Base-by-base conservation (phyloP, 805 yeast species). In the Nakazawaea ambrosiae region DNA sequence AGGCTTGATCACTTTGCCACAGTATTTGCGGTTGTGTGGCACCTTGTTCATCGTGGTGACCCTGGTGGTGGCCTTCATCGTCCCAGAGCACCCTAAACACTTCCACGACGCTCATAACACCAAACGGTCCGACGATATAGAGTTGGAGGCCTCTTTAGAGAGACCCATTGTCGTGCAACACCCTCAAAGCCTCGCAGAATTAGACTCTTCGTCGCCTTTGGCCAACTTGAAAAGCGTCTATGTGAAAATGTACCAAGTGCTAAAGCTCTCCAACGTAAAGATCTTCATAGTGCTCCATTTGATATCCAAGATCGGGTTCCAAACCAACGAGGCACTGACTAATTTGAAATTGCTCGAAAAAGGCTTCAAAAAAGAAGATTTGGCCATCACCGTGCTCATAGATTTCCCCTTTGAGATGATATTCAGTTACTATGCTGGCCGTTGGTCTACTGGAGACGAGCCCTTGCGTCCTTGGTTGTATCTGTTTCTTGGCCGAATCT, bases 371-470 rank as follows among this genome's bases (percentile, higher is more conserved):
- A 85, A 89, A 54, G 98, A 92, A 57, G 97, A 92, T 54, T 63
- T 92, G 27, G 94, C 97, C 1, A 74, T 92, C 16, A 85, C 96
- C 0, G 97, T 90, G 0, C 61, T 92, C 32, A 85, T 92, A 34
- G 96, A 92, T 56, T 92, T 92, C 58, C 98, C 98, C 9, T 88
- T 92, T 57, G 97, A 92, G 55, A 82, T 92, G 55, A 61, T 90
- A 3, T 90, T 92, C 60, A 97, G 98, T 2, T 92, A 88, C 57
- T 89, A 88, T 49, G 95, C 95, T 1, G 98, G 96, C 5, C 76
- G 87, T 49, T 87, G 97, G 96, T 84, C 96, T 0, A 73, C 83
- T 0, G 94, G 94, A 4, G 61, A 66, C 31, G 68, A 76, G 24
- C 84, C 96, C 0, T 65, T 92, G 38, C 72, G 70, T 34, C 97